phyloP scores from a whole-genome alignment of 2,329 filamentous ascomycete genomes.

The Fonsecaea pedrosoi region DNA sequence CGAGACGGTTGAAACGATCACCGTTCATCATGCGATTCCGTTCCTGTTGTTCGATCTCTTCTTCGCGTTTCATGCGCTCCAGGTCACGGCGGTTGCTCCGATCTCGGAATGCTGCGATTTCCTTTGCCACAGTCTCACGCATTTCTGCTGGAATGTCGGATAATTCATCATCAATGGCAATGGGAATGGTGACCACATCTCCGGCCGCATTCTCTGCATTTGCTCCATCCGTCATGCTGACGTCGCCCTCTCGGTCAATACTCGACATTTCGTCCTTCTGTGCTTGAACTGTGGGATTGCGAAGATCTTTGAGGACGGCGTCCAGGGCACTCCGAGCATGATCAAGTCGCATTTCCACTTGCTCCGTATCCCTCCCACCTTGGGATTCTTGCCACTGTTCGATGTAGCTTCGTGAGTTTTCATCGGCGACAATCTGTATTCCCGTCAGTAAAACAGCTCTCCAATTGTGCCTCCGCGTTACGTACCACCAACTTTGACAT shows the following conservation, averaged over 20 bases:
- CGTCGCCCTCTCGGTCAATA: slow-evolving; percentile 70
- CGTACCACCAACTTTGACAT: slow-evolving; percentile 72
- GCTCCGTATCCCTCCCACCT: slow-evolving; percentile 67
- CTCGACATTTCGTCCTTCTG: slow-evolving; percentile 54
- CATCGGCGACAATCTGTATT: slow-evolving; percentile 71
- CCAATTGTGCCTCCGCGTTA: slow-evolving; percentile 15
- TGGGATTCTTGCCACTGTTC: slow-evolving; percentile 76
- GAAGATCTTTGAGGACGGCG: slow-evolving; percentile 72
- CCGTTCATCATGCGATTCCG: slow-evolving; percentile 69
- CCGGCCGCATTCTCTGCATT: slow-evolving; percentile 63
- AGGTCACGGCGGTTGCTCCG: slow-evolving; percentile 86
- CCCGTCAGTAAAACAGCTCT: slow-evolving; percentile 38
- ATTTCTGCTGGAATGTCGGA: slow-evolving; percentile 95
- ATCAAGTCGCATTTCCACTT: slow-evolving; percentile 71
- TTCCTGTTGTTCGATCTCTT: slow-evolving; percentile 89
- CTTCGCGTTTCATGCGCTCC: slow-evolving; percentile 84
- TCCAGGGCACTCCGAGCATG: slow-evolving; percentile 72
- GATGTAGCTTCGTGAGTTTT: slow-evolving; percentile 82
- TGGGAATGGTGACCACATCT: slow-evolving; percentile 82
- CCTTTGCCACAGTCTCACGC: slow-evolving; percentile 90
- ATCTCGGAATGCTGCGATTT: slow-evolving; percentile 93
- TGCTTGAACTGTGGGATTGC: slow-evolving; percentile 66
- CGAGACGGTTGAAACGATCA: slow-evolving; percentile 69
- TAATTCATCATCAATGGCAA: slow-evolving; percentile 88
- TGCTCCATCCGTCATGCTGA: slow-evolving; percentile 62